Evolutionary conservation across 75 land plant species (phyloP).

Genomic region (Azolla pinnata): DNA sequence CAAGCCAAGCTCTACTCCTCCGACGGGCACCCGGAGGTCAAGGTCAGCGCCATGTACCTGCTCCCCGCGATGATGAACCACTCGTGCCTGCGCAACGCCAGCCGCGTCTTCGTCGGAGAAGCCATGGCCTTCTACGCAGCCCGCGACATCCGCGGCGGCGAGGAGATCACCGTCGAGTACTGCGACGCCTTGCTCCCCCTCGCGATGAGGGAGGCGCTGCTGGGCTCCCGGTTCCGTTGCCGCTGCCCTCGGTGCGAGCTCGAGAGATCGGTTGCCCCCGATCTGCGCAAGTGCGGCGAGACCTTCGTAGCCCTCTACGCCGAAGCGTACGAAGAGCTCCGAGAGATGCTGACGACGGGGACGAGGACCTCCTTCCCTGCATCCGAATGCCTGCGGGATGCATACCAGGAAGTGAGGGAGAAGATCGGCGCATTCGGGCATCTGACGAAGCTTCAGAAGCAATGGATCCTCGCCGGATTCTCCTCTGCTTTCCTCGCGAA

Average conservation of each 20-base stretch:
- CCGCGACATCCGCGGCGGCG: constrained; percentile 2
- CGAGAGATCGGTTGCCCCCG: neutral
- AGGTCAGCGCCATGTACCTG: constrained; percentile 9
- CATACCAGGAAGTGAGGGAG: neutral
- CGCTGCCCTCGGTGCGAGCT: constrained; percentile 21
- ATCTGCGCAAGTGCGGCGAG: neutral
- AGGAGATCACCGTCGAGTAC: constrained; percentile 21
- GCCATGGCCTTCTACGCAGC: constrained; percentile 19
- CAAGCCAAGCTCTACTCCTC: neutral
- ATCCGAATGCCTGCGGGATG: neutral
- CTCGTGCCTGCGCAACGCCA: constrained; percentile 21
- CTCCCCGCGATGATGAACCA: constrained; percentile 29
- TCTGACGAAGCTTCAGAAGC: neutral
- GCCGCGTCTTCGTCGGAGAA: constrained; percentile 11
- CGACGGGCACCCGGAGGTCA: neutral
- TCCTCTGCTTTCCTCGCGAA: neutral
- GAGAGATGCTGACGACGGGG: neutral
- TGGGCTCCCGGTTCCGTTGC: constrained; percentile 29
- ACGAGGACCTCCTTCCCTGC: neutral
- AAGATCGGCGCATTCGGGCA: neutral
- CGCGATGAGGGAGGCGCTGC: constrained; percentile 4
- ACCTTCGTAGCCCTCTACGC: neutral
- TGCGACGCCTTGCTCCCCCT: constrained; percentile 22
- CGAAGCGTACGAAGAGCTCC: neutral
- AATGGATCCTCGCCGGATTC: neutral